Conservation (phyloP, 768 basidiomycete genomes). For the Tephrocybe sp. region DNA sequence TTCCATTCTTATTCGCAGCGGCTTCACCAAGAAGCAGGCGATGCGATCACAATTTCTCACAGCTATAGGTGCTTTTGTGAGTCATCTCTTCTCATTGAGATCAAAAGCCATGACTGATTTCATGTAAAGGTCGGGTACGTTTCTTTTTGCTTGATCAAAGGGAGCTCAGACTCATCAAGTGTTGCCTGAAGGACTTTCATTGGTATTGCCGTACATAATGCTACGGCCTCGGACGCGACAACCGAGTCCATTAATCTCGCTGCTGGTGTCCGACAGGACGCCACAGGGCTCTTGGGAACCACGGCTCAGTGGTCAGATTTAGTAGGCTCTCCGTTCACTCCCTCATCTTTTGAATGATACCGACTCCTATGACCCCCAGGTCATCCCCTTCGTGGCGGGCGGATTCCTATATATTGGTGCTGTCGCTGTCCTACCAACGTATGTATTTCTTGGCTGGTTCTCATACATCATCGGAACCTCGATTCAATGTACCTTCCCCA, state of each 20-base stretch:
- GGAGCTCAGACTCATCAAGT: constrained; percentile 8
- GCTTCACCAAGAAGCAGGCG: constrained; percentile 87
- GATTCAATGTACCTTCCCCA: constrained; percentile 12
- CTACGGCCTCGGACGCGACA: constrained; percentile 51
- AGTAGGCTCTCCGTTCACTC: constrained; percentile 44
- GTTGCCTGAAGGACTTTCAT: constrained; percentile 68
- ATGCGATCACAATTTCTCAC: constrained; percentile 94
- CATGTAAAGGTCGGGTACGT: constrained; percentile 42
- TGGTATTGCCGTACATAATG: constrained; percentile 81
- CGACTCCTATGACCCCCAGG: constrained; percentile 46
- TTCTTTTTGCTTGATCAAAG: constrained; percentile 8
- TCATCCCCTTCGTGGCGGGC: constrained; percentile 87
- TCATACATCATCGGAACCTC: neutral
- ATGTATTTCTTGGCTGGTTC: constrained; percentile 31
- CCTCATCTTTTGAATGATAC: neutral
- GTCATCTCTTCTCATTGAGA: constrained; percentile 34
- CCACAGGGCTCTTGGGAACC: constrained; percentile 80
- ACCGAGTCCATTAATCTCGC: constrained; percentile 59
- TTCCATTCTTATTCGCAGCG: constrained; percentile 87
- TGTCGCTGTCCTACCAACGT: constrained; percentile 90
- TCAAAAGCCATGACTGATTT: constrained; percentile 13
- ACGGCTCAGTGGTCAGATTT: constrained; percentile 78
- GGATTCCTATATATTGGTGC: constrained; percentile 94
- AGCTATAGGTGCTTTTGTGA: constrained; percentile 88
- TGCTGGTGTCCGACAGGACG: constrained; percentile 74